phyloP scores from a whole-genome alignment of 441 rosid species.

The Pelargonium citronellum region DNA sequence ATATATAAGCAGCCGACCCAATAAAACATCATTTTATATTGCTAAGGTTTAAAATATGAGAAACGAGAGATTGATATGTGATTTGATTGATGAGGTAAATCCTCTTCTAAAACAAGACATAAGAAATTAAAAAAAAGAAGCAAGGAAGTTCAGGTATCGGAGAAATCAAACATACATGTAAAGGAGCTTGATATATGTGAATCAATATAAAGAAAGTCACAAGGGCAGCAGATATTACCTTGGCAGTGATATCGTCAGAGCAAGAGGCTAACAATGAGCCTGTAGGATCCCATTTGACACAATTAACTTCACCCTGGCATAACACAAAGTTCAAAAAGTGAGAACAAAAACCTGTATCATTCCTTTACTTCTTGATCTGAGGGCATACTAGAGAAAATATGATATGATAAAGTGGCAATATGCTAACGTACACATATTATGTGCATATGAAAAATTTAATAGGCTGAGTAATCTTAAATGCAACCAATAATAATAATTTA shows the following conservation, averaged over 20 bases:
- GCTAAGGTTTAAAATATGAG: slow-evolving; percentile 8
- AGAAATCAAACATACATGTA: not conserved
- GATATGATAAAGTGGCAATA: not conserved
- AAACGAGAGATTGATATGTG: not conserved
- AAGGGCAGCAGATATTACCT: slow-evolving; percentile 41
- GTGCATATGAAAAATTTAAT: not conserved
- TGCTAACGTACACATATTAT: not conserved
- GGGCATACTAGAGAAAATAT: not conserved
- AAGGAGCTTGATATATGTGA: slow-evolving; percentile 4
- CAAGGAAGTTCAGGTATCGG: too few species aligned
- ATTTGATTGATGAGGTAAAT: not conserved
- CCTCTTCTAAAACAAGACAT: slow-evolving; percentile 1
- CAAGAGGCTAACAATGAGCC: slow-evolving; percentile 90
- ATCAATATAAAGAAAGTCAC: slow-evolving; percentile 6
- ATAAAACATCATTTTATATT: not conserved
- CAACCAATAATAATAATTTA: slow-evolving; percentile 1
- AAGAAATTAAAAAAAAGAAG: not conserved
- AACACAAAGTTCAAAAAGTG: slow-evolving; percentile 20
- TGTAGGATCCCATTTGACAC: slow-evolving; percentile 99
- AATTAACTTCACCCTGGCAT: slow-evolving; percentile 91
- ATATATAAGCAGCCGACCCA: slow-evolving; percentile 16
- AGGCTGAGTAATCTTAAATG: not conserved
- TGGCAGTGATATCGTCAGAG: slow-evolving; percentile 90
- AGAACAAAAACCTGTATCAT: slow-evolving; percentile 8
- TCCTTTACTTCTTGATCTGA: slow-evolving; percentile 4